A percentile compares a stretch with the other conserved stretches of the same genome.
Evolutionary conservation across 768 basidiomycete genomes (phyloP).

Genomic region (Sporobolomyces phaffii): DNA sequence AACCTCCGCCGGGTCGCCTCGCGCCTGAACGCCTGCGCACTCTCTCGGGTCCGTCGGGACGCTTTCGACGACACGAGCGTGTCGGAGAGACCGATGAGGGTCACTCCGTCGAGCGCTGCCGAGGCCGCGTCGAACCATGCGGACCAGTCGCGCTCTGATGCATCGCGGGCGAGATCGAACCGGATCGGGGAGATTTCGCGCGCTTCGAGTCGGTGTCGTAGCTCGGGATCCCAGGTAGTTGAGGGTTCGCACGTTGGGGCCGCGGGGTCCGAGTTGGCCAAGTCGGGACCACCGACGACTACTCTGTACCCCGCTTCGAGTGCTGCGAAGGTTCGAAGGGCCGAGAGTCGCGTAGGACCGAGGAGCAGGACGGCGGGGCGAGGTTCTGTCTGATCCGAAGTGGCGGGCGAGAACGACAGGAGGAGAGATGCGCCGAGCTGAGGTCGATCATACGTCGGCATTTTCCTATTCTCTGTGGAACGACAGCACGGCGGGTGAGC

Average conservation of each 20-base stretch:
- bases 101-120: conserved; percentile 21
- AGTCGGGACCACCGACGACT: conserved; percentile 26
- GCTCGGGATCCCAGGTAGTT: conserved; percentile 44
- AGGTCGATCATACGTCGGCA: too few species aligned
- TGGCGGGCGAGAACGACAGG: conserved; percentile 63
- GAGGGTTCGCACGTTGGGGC: too few species aligned
- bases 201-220: conserved; percentile 59
- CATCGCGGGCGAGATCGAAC: conserved; percentile 34
- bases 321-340: conserved; percentile 62
- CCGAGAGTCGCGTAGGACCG: conserved; percentile 72
- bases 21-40: conserved; percentile 56
- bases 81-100: conserved; percentile 71
- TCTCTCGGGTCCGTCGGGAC: conserved; percentile 49
- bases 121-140: conserved; percentile 17
- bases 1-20: conserved; percentile 59
- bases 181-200: conserved; percentile 59
- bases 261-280: too few species aligned
- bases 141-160: conserved; percentile 9
- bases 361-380: conserved; percentile 61
- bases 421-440: conserved; percentile 65
- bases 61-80: conserved; percentile 52
- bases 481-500: conserved; percentile 16
- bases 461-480: too few species aligned
- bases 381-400: conserved; percentile 42
- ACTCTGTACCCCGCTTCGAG: conserved; percentile 41